These are phyloP conservation scores for Styphnolobium japonicum DNA, from an alignment of 306 rosid species.

Conservation along the genomic window DNA sequence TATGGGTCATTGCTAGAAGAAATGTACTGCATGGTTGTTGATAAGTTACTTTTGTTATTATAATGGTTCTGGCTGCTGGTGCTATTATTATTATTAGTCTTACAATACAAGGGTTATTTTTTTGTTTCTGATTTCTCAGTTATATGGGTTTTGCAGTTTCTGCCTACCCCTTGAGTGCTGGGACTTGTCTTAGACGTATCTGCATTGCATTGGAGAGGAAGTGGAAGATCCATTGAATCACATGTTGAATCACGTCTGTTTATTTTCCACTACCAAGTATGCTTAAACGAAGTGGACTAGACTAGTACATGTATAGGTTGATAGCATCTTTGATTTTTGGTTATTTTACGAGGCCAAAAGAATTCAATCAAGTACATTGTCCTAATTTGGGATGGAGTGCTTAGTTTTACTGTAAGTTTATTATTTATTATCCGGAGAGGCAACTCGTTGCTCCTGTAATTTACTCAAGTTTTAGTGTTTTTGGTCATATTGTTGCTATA, in stretches of 20 bases:
- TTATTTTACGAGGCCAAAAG: too few species aligned
- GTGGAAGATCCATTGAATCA: conserved; percentile 1
- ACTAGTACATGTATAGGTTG: neutral
- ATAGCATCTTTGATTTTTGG: neutral
- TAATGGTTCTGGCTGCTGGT: too few species aligned
- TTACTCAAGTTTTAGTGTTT: too few species aligned
- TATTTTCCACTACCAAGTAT: neutral
- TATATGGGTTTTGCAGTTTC: conserved; percentile 6
- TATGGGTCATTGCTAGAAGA: too few species aligned
- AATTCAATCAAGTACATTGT: neutral
- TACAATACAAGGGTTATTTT: neutral
- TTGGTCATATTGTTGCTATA: too few species aligned
- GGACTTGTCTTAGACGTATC: conserved; percentile 15
- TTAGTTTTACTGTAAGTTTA: neutral
- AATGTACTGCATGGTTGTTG: too few species aligned
- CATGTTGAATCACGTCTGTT: neutral
- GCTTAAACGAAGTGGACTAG: neutral
- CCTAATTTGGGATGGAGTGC: too few species aligned
- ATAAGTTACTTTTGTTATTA: too few species aligned
- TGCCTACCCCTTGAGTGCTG: conserved; percentile 8
- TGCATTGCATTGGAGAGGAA: conserved; percentile 13
- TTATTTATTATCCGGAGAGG: too few species aligned
- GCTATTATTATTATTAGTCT: neutral
- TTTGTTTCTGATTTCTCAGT: neutral
- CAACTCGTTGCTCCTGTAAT: too few species aligned